Evolutionary conservation across 345 rosid genomes (phyloP), one percentile per base, ranked within the genome.

Genomic region (Gossypium ekmanianum): DNA sequence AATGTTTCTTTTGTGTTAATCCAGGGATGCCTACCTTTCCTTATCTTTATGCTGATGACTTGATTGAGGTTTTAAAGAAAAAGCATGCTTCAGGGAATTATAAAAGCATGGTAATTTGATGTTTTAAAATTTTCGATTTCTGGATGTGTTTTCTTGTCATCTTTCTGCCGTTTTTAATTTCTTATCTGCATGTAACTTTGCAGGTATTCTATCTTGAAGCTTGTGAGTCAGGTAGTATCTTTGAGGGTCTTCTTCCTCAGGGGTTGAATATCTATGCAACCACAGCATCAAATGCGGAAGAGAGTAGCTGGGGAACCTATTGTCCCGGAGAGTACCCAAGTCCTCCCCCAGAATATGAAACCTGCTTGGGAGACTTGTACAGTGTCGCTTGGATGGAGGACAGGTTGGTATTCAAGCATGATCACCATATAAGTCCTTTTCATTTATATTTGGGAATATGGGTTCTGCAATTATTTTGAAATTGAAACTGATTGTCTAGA

Each of bases 301-400:
- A 96, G 84, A 93, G 97, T 85, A 96, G 98, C 59, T 93, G 99
- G 99, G 97, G 97, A 52, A 93, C 99, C 61, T 93, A 96, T 81
- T 96, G 99, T 74, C 99, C 99, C 14, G 97, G 97, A 76, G 98
- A 96, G 70, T 64, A 79, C 68, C 98, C 98, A 74, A 86, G 94
- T 79, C 94, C 92, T 82, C 98, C 98, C 9, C 90, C 91, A 5
- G 99, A 96, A 78, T 96, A 89, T 72, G 97, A 90, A 39, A 96
- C 98, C 77, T 96, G 99, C 83, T 83, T 96, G 83, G 99, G 99
- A 68, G 99, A 96, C 87, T 81, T 96, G 76, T 96, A 92, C 77
- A 96, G 99, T 78, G 86, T 93, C 77, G 90, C 97, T 72, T 92
- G 98, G 99, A 96, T 96, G 99, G 99, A 96, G 88, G 98, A 93